Base-by-base conservation (phyloP, 148 eudicot genomes). In the Cornus florida region DNA sequence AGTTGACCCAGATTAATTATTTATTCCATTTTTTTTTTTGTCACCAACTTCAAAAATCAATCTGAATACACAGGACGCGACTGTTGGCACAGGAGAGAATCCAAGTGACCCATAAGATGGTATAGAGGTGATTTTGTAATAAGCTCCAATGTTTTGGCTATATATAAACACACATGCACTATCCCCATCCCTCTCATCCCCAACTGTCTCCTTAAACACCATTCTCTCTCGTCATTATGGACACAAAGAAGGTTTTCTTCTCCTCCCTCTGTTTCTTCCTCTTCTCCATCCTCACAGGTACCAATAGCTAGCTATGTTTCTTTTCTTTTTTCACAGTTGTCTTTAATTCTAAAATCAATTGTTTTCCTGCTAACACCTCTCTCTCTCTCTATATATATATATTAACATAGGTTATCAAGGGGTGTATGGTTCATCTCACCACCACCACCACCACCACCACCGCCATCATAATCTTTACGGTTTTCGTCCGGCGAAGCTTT, bases 401-500 rank as follows among this genome's bases (percentile, higher is more conserved):
- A 28, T 28, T 28, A 28, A 43, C 10, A 19, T 10, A 79, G 82
- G 53, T 23, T n/a, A 23, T 28, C 19, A 20, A n/a, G 43, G 19
- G 11, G 82, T 28, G 67, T 24, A 57, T 1, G 77, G 56, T 67
- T 53, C 75, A 5, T 22, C 62, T 5, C 14, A 31, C 12, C 56
- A 74, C 46, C 78, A 50, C 14, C n/a, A n/a, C 33, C 81, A 64
- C 9, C 78, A 20, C 14, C 41, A 16, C 28, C 62, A 74, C 46
- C 72, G 24, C 19, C 81, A 64, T 10, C 78, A 48, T 0, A 69
- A 56, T 7, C 32, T 69, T 0, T 69, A 76, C 16, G 76, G 79
- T 62, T 75, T 74, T 67, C 77, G 39, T 14, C 75, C 79, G 10
- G 72, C 81, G 16, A 93, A 86, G 85, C 78, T 95, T 38, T 95